A percentile compares a stretch with the other conserved stretches of the same genome.
Conservation (phyloP, 2,329 filamentous ascomycete genomes). For the Sphaerulina populicola region DNA sequence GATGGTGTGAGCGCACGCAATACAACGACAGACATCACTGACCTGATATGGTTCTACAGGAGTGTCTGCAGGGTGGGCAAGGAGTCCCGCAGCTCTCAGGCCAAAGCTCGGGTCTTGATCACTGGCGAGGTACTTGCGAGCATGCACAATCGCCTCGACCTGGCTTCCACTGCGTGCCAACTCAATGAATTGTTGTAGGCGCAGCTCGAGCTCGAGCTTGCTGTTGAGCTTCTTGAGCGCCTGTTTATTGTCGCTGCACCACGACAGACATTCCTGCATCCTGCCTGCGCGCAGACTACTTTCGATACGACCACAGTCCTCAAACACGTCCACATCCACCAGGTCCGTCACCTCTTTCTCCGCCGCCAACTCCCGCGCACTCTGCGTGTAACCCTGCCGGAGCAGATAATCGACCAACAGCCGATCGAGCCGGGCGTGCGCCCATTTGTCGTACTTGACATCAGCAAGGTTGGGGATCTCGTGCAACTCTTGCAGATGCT, state of each 20-base stretch:
- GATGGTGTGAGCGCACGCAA: not conserved
- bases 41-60: conserved; percentile 54
- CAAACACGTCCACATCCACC: conserved; percentile 83
- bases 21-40: conserved; percentile 14
- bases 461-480: conserved; percentile 73
- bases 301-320: conserved; percentile 69
- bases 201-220: conserved; percentile 84
- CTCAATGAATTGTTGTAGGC: conserved; percentile 92
- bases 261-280: conserved; percentile 70
- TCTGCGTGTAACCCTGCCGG: conserved; percentile 70
- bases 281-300: conserved; percentile 59
- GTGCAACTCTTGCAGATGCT: conserved; percentile 74
- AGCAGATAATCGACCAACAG: conserved; percentile 89
- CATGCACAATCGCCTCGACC: conserved; percentile 70
- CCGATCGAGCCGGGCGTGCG: conserved; percentile 68
- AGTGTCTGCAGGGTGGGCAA: conserved; percentile 62
- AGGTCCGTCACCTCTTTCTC: conserved; percentile 71
- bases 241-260: conserved; percentile 91
- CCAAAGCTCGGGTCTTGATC: conserved; percentile 60
- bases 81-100: conserved; percentile 68
- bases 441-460: conserved; percentile 90
- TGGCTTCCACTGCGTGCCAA: conserved; percentile 66
- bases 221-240: conserved; percentile 82
- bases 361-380: conserved; percentile 63
- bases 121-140: conserved; percentile 68